Evolutionary conservation across 768 basidiomycete genomes (phyloP).

Genomic region (Amanita exitialis): DNA sequence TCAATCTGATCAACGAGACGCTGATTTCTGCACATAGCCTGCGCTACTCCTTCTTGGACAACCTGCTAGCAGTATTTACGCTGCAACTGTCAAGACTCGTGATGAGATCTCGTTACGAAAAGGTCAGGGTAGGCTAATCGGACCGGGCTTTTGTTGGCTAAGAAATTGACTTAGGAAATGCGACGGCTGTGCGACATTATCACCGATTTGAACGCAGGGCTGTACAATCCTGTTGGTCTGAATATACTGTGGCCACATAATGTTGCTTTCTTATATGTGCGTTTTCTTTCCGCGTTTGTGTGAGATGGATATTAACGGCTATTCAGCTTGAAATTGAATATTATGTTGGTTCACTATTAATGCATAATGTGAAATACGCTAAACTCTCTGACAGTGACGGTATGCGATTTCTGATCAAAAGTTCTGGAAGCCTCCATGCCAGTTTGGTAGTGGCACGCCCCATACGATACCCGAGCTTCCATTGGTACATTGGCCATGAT

Average conservation of each 20-base stretch:
- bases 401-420: neutral
- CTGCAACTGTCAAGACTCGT: constrained; percentile 74
- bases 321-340: constrained; percentile 89
- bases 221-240: constrained; percentile 82
- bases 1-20: constrained; percentile 84
- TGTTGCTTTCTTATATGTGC: constrained; percentile 86
- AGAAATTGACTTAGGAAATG: constrained; percentile 55
- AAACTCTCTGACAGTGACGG: neutral
- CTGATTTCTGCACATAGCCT: constrained; percentile 83
- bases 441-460: neutral
- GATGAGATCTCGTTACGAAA: constrained; percentile 68
- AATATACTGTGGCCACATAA: constrained; percentile 79
- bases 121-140: constrained; percentile 32
- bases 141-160: neutral
- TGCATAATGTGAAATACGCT: neutral
- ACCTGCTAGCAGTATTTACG: constrained; percentile 66
- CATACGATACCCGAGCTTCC: neutral
- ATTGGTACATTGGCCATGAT: neutral
- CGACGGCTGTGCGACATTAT: constrained; percentile 49
- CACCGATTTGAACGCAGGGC: constrained; percentile 52
- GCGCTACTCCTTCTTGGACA: constrained; percentile 64
- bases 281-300: constrained; percentile 23
- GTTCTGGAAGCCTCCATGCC: neutral
- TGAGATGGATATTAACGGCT: neutral
- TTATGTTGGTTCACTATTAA: constrained; percentile 49